Evolutionary conservation across 2,329 filamentous ascomycete genomes (phyloP).

Genomic region (Parastagonospora avenae): DNA sequence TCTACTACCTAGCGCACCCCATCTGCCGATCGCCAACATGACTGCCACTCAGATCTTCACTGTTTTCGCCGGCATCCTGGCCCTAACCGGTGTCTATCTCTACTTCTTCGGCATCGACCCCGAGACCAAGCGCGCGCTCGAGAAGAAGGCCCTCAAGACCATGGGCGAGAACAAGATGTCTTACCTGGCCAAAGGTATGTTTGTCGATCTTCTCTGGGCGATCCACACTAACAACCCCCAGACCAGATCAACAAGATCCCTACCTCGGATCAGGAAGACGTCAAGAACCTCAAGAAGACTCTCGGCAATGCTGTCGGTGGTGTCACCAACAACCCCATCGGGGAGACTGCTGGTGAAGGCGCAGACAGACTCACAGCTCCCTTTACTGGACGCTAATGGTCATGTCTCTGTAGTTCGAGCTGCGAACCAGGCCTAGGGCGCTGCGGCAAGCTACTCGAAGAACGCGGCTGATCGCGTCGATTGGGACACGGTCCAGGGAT

Average conservation of each 20-base stretch:
- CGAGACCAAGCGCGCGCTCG: conserved; percentile 53
- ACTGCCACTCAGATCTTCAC: conserved; percentile 37
- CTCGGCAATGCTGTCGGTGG: conserved; percentile 44
- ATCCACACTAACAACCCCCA: conserved; percentile 22
- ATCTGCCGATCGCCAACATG: conserved; percentile 25
- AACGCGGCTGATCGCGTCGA: conserved; percentile 10
- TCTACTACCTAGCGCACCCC: conserved; percentile 4
- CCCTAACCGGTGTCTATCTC: conserved; percentile 46
- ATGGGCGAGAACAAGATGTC: conserved; percentile 59
- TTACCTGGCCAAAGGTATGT: conserved; percentile 47
- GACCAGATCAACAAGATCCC: conserved; percentile 48
- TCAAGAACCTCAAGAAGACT: conserved; percentile 45
- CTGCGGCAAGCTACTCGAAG: conserved; percentile 24
- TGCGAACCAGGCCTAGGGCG: conserved; percentile 29
- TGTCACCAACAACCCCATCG: conserved; percentile 42
- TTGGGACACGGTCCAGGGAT: conserved; percentile 17
- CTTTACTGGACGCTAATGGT: conserved; percentile 46
- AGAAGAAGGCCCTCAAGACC: conserved; percentile 54
- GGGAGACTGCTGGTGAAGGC: conserved; percentile 44
- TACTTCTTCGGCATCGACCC: conserved; percentile 56
- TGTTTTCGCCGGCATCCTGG: conserved; percentile 34
- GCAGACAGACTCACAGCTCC: conserved; percentile 42
- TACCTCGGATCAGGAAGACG: conserved; percentile 44
- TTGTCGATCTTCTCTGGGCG: not conserved
- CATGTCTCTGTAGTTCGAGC: conserved; percentile 25